Evolutionary conservation across 768 basidiomycete species (phyloP), one percentile per base, ranked within the genome.

Genomic region (Leccinum pellstonianum): DNA sequence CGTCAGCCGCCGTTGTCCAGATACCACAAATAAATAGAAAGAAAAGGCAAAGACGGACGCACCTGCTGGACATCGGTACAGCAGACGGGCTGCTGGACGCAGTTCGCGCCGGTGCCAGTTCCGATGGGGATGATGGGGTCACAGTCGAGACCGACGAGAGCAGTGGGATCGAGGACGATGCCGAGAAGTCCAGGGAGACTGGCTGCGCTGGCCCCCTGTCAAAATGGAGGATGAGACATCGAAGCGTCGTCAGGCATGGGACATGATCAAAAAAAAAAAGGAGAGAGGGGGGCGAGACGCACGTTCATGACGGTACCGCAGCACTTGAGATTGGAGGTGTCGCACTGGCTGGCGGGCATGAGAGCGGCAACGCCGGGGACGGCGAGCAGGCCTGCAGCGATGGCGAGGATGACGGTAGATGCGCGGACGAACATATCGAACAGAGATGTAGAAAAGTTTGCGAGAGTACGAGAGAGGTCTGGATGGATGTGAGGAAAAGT

Each of bases 351-450:
- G 5, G 43, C 7, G 14, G n/a, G 7, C 23, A 11, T 8, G 19
- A 25, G 12, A 12, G 41, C 2, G 14, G 21, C 38, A 9, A 1
- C 8, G 19, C 29, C 4, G 29, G 54, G 56, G 17, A 12, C 50
- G 27, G 65, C 61, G 11, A 65, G 35, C 54, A 5, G 55, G 46
- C 49, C 15, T 5, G 68, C 61, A 47, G 38, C 58, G 38, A 62
- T 27, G 19, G 61, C 60, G 4, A 70, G 53, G 48, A 65, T 37
- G 51, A 69, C 6, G 51, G 52, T 47, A 4, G 52, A 63, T 8
- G 21, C 37, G 31, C 58, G 56, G 25, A 62, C 2, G 38, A 69
- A 59, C 69, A 70, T 70, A 52, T 10, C 2, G 57, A 17, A 9
- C 9, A 10, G 7, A 19, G 17, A 11, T 14, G 19, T 15, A 33